These are phyloP conservation scores for Auricularia sp. DNA, from an alignment of 768 basidiomycete species.

Conservation along the genomic window DNA sequence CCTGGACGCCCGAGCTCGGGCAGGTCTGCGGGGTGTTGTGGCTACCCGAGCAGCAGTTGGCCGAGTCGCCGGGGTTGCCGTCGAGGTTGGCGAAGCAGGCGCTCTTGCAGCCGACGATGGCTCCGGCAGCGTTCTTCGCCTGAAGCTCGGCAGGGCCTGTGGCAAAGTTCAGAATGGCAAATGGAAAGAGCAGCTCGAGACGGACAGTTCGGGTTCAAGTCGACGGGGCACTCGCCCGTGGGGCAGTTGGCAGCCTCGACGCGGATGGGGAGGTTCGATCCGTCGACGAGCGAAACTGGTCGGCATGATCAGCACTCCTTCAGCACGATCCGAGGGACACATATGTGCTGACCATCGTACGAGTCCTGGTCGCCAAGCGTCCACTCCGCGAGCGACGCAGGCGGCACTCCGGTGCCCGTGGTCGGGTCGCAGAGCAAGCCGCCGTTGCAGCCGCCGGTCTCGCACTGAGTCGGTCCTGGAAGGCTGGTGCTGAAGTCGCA, in stretches of 20 bases:
- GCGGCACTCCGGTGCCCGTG: slow-evolving; percentile 8
- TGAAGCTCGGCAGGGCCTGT: slow-evolving; percentile 7
- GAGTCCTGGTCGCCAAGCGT: neutral
- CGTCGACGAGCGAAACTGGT: slow-evolving; percentile 10
- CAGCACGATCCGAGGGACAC: neutral
- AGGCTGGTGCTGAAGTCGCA: slow-evolving; percentile 5
- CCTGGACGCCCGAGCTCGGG: slow-evolving; percentile 34
- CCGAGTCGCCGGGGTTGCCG: slow-evolving; percentile 36
- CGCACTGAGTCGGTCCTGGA: slow-evolving; percentile 2
- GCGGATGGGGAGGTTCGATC: slow-evolving; percentile 10
- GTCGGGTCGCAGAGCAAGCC: slow-evolving; percentile 6
- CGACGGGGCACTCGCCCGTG: slow-evolving; percentile 3
- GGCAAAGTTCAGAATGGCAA: neutral
- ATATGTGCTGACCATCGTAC: neutral
- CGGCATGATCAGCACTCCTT: neutral
- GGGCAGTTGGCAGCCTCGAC: slow-evolving; percentile 9
- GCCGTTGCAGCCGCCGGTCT: slow-evolving; percentile 8
- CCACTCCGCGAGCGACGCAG: slow-evolving; percentile 9
- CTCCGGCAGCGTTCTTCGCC: neutral
- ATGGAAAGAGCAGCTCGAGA: neutral
- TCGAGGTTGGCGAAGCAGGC: slow-evolving; percentile 40
- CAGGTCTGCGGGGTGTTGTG: slow-evolving; percentile 46
- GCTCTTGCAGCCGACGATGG: slow-evolving; percentile 45
- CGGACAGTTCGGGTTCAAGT: slow-evolving; percentile 8
- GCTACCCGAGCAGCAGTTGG: slow-evolving; percentile 17